Evolutionary conservation across 169 alveolate species (phyloP).

Genomic region (Perkinsus marinus): DNA sequence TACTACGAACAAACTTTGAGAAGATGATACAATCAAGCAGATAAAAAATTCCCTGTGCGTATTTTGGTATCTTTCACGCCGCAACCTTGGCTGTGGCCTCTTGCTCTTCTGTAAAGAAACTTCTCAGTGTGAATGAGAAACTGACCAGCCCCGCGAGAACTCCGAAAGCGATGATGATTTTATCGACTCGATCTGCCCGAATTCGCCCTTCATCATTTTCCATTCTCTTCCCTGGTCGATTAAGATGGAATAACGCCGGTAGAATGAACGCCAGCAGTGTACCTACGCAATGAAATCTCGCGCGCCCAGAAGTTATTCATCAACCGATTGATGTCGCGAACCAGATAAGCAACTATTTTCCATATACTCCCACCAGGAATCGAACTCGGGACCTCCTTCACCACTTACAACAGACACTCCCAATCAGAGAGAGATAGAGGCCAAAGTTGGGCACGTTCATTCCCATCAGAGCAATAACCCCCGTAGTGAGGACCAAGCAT

Average conservation of each 20-base stretch:
- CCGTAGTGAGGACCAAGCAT: neutral
- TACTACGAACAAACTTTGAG: neutral
- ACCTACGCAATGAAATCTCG: neutral
- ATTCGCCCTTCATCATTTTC: neutral
- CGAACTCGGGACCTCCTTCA: neutral
- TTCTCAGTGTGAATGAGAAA: neutral
- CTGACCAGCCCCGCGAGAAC: neutral
- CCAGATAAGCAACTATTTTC: too few species aligned
- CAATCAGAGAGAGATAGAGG: neutral
- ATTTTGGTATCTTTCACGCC: neutral
- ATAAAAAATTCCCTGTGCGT: neutral
- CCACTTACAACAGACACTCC: neutral
- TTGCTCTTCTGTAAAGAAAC: neutral
- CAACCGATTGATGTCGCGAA: too few species aligned
- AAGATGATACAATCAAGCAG: neutral
- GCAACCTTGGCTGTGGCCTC: neutral
- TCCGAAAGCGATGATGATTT: neutral
- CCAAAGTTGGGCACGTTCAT: slow-evolving; percentile 3
- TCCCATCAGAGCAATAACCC: neutral
- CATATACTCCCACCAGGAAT: neutral
- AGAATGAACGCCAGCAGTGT: slow-evolving; percentile 3
- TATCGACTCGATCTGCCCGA: neutral
- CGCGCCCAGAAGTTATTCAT: too few species aligned
- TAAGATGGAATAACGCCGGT: slow-evolving; percentile 3
- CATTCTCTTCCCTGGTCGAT: neutral